These are phyloP conservation scores for Curvularia eragrostidis DNA, from an alignment of 2,329 filamentous ascomycete species.

Conservation along the genomic window DNA sequence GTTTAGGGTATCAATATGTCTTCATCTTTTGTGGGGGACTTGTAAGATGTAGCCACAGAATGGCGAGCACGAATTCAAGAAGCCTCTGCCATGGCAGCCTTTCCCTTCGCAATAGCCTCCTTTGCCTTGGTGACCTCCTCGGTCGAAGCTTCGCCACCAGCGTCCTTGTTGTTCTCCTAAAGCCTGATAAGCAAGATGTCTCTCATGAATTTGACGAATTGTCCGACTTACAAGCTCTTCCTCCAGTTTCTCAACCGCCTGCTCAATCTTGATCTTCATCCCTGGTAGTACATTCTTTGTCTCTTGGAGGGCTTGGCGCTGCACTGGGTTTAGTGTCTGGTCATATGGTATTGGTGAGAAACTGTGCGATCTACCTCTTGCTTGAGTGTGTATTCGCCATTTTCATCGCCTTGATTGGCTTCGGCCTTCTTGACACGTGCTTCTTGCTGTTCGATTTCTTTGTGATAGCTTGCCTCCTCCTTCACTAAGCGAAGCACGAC, in stretches of 20 bases:
- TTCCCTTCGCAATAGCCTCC: constrained; percentile 50
- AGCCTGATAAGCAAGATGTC: no score
- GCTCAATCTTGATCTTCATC: constrained; percentile 72
- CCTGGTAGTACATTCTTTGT: constrained; percentile 82
- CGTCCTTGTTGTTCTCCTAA: constrained; percentile 53
- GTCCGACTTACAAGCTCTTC: constrained; percentile 70
- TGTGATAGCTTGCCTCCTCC: constrained; percentile 89
- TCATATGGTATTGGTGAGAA: neutral
- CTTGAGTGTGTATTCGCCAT: constrained; percentile 78
- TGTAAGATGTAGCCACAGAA: constrained; percentile 1
- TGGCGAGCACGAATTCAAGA: constrained; percentile 17
- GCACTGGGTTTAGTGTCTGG: constrained; percentile 12
- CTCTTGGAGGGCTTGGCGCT: constrained; percentile 85
- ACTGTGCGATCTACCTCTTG: constrained; percentile 71
- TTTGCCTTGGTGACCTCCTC: constrained; percentile 57
- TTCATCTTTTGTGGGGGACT: constrained; percentile 3
- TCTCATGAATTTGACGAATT: constrained; percentile 18
- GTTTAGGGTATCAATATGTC: constrained; percentile 31
- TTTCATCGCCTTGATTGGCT: constrained; percentile 68
- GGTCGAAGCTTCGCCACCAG: constrained; percentile 46
- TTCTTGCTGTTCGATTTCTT: constrained; percentile 79
- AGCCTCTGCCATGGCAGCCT: constrained; percentile 47
- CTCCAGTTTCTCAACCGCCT: constrained; percentile 76
- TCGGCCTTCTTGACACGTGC: constrained; percentile 73
- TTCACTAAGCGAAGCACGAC: constrained; percentile 85